A percentile compares a stretch with the other conserved stretches of the same genome.
phyloP scores from a whole-genome alignment of 108 stramenopile species.

The Aurantiochytrium sp. region DNA sequence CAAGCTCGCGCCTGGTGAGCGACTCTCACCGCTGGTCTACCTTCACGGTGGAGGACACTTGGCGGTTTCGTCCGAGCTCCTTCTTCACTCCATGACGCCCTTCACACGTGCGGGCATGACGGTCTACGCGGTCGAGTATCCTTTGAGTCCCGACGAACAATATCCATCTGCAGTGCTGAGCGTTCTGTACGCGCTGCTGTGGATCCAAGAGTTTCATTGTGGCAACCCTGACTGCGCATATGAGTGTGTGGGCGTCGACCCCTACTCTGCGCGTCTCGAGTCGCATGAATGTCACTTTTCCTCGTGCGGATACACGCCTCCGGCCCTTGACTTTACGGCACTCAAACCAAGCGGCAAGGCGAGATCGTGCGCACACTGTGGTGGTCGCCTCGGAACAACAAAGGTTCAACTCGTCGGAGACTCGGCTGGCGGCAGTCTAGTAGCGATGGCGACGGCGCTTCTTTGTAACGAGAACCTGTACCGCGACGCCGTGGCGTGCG shows the following conservation, averaged over 20 bases:
- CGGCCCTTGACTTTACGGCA: not conserved
- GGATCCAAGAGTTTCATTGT: not conserved
- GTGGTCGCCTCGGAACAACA: not conserved
- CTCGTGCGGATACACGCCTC: not conserved
- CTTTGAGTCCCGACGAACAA: not conserved
- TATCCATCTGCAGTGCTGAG: not conserved
- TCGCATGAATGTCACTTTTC: not conserved
- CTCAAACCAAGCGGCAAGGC: not conserved
- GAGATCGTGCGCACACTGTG: not conserved
- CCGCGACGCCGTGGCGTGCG: not conserved
- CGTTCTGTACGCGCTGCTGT: not conserved
- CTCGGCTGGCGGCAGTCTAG: not conserved
- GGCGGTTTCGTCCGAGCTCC: not conserved
- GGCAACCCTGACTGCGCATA: not conserved
- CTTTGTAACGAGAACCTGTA: not conserved
- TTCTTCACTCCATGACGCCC: slow-evolving; percentile 4
- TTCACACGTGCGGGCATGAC: not conserved
- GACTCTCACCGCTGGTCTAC: not conserved
- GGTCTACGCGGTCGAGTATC: not conserved
- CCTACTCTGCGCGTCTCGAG: not conserved
- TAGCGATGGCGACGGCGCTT: slow-evolving; percentile 9
- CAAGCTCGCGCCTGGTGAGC: not conserved
- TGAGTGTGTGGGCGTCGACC: not conserved
- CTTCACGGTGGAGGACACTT: not conserved
- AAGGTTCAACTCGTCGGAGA: not conserved